Conservation (phyloP, 2,329 filamentous ascomycete genomes). For the Balansia obtecta region DNA sequence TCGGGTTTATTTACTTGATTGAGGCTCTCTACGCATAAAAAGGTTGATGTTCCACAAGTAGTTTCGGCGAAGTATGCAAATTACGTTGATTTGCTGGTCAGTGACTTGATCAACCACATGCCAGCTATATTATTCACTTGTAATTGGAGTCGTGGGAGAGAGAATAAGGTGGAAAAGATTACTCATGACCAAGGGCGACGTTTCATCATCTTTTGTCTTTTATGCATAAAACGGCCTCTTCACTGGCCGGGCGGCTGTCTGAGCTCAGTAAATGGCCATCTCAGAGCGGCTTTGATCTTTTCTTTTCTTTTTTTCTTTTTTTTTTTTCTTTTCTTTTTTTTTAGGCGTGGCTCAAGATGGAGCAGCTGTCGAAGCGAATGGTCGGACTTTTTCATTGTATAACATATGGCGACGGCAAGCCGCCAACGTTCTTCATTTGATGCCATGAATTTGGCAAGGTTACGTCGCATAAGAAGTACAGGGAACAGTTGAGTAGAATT, state of each 20-base stretch:
- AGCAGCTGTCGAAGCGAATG: background rate
- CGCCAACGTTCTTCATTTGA: background rate
- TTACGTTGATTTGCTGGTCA: background rate
- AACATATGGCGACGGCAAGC: background rate
- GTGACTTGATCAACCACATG: background rate
- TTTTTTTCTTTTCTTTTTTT: too few species aligned
- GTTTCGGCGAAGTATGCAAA: background rate
- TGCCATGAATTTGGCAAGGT: background rate
- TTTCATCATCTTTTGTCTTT: background rate
- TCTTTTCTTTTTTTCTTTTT: too few species aligned
- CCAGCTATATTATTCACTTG: background rate
- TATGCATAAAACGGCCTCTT: background rate
- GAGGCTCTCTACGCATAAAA: slow-evolving; percentile 55
- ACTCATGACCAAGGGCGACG: background rate
- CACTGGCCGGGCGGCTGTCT: background rate
- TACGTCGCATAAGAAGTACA: background rate
- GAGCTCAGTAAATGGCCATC: background rate
- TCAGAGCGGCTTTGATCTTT: background rate
- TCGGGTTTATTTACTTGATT: slow-evolving; percentile 82
- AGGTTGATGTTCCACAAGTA: background rate
- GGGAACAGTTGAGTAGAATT: background rate
- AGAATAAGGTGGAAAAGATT: background rate
- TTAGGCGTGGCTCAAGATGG: background rate
- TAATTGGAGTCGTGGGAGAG: background rate
- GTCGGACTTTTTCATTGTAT: background rate